A percentile compares a stretch with the other conserved stretches of the same genome.
Evolutionary conservation across 1,284 basidiomycete genomes (phyloP).

Genomic region (Ceratobasidium sp.): DNA sequence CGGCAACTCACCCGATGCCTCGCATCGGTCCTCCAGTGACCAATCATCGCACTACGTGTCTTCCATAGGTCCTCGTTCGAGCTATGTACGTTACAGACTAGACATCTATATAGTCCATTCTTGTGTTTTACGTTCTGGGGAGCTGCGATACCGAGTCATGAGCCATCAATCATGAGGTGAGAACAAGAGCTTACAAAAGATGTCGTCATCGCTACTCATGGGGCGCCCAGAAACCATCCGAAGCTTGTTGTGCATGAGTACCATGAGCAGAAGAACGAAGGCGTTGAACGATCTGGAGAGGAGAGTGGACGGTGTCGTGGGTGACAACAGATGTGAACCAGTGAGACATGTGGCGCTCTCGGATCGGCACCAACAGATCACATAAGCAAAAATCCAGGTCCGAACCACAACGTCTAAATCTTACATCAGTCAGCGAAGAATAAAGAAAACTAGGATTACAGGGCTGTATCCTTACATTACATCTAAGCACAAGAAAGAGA

Average conservation of each 20-base stretch:
- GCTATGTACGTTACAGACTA: not conserved
- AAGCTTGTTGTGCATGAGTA: too few species aligned
- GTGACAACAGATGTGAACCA: too few species aligned
- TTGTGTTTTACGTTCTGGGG: not conserved
- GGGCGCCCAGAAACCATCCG: too few species aligned
- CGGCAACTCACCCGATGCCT: too few species aligned
- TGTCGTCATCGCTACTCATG: too few species aligned
- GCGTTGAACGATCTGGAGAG: too few species aligned
- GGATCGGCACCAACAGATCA: not conserved
- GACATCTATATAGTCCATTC: not conserved
- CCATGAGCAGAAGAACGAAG: too few species aligned
- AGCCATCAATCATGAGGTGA: not conserved
- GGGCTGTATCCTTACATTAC: constrained; percentile 7
- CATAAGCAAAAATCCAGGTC: too few species aligned
- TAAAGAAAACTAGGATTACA: constrained; percentile 8
- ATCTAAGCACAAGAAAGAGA: constrained; percentile 1
- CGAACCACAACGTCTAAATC: too few species aligned
- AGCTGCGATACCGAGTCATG: too few species aligned
- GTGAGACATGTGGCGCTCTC: too few species aligned
- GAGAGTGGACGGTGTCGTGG: too few species aligned
- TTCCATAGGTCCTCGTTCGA: not conserved
- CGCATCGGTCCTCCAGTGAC: not conserved
- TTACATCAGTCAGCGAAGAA: not conserved
- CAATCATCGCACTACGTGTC: not conserved
- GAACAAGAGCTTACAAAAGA: not conserved